Evolutionary conservation across 805 yeast species (phyloP).

Genomic region (Candida sithepensis): DNA sequence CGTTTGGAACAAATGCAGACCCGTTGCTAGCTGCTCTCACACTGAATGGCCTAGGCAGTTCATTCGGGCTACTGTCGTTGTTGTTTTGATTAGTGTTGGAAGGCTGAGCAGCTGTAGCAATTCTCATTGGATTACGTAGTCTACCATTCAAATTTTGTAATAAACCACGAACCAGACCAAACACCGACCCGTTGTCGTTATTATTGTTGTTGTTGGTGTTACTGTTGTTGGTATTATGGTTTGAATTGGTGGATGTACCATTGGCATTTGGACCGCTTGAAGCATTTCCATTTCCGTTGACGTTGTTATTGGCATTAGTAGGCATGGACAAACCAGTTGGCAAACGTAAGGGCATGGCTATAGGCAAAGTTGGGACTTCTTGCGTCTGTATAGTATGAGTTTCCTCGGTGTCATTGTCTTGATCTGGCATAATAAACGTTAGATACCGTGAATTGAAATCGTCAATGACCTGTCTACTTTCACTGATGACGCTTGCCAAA

Average conservation of each 20-base stretch:
- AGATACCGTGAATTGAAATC: conserved; percentile 30
- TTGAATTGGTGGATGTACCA: no score
- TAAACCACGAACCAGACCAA: conserved; percentile 22
- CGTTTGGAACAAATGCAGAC: background rate
- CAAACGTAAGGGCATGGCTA: conserved; percentile 7
- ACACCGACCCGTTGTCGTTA: conserved; percentile 11
- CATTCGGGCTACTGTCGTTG: conserved; percentile 5
- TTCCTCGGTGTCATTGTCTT: conserved; percentile 11
- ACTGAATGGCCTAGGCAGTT: conserved; percentile 14
- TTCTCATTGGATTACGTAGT: conserved; percentile 18
- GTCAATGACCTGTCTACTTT: conserved; percentile 27
- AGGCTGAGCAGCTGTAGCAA: conserved; percentile 3
- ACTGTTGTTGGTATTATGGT: conserved; percentile 1
- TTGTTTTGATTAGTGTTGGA: no score
- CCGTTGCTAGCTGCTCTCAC: conserved; percentile 8
- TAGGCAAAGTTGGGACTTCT: conserved; percentile 5
- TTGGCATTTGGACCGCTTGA: conserved; percentile 1
- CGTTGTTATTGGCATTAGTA: background rate
- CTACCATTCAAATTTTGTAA: conserved; percentile 24
- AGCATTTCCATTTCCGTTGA: background rate
- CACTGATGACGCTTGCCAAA: conserved; percentile 32
- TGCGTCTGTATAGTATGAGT: conserved; percentile 2
- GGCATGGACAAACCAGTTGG: conserved; percentile 1
- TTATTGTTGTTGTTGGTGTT: conserved; percentile 1
- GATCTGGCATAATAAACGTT: conserved; percentile 30